Evolutionary conservation across 768 basidiomycete species (phyloP).

Genomic region (Amanita exitialis): DNA sequence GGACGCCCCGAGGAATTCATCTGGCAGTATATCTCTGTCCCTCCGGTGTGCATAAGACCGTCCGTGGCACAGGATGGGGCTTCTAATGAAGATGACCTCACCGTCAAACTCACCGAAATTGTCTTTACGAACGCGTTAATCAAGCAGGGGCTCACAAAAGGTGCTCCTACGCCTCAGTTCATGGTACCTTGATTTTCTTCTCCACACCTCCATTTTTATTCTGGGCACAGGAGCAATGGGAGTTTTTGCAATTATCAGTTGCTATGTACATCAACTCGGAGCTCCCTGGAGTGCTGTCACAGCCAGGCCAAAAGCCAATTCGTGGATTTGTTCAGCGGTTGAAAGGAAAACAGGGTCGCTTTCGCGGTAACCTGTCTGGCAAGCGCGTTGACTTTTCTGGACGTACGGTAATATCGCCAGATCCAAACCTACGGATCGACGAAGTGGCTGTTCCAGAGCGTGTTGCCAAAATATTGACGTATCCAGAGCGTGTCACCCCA

Average conservation of each 20-base stretch:
- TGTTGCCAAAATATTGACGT: conserved; percentile 90
- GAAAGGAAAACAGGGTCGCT: conserved; percentile 98
- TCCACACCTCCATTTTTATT: background rate
- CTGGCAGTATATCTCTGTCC: conserved; percentile 98
- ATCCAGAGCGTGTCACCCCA: conserved; percentile 88
- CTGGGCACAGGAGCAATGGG: conserved; percentile 83
- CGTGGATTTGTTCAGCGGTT: conserved; percentile 96
- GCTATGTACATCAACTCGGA: conserved; percentile 99
- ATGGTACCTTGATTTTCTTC: conserved; percentile 45
- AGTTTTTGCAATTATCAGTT: conserved; percentile 87
- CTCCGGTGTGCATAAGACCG: conserved; percentile 94
- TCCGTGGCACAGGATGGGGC: conserved; percentile 97
- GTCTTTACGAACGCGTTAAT: conserved; percentile 91
- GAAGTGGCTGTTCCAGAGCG: conserved; percentile 97
- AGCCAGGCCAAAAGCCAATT: conserved; percentile 87
- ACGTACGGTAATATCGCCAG: conserved; percentile 97
- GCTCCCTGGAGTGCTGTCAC: conserved; percentile 83
- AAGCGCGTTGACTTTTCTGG: conserved; percentile 99
- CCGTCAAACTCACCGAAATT: conserved; percentile 95
- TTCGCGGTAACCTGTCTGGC: conserved; percentile 95
- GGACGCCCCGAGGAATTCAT: conserved; percentile 96
- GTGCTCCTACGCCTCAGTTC: conserved; percentile 78
- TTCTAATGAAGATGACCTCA: conserved; percentile 97
- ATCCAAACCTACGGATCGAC: conserved; percentile 97
- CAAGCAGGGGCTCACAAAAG: conserved; percentile 81